Evolutionary conservation across 805 yeast genomes (phyloP).

Genomic region (Sugiyamaella marilandica): DNA sequence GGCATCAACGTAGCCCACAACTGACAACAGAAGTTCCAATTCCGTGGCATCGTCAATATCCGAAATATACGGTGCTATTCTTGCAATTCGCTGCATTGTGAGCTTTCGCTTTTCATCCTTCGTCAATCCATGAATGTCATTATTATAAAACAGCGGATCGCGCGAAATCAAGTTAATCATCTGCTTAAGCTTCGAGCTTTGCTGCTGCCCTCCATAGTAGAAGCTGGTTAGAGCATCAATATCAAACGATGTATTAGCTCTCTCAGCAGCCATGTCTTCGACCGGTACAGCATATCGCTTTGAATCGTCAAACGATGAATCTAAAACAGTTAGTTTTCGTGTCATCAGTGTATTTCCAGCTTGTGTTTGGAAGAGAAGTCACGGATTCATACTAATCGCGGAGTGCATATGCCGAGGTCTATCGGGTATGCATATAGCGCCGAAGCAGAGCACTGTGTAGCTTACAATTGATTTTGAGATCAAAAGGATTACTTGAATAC

Average conservation of each 20-base stretch:
- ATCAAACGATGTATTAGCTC: conserved; percentile 36
- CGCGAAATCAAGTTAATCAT: conserved; percentile 46
- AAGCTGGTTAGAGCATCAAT: conserved; percentile 39
- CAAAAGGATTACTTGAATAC: no score
- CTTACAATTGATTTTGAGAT: no score
- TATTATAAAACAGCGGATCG: conserved; percentile 47
- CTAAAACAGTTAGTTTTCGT: not conserved
- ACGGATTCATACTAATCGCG: not conserved
- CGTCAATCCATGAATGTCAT: conserved; percentile 44
- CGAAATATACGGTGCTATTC: conserved; percentile 25
- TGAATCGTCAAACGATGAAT: not conserved
- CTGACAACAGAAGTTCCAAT: conserved; percentile 23
- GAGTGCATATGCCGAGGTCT: not conserved
- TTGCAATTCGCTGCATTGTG: conserved; percentile 32
- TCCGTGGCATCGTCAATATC: conserved; percentile 27
- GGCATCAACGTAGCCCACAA: conserved; percentile 52
- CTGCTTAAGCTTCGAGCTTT: conserved; percentile 37
- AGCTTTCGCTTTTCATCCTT: conserved; percentile 39
- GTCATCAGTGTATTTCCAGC: not conserved
- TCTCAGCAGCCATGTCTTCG: conserved; percentile 36
- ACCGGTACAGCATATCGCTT: conserved; percentile 31
- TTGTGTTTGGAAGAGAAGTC: no score
- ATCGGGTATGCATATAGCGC: not conserved
- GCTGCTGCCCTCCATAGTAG: conserved; percentile 40
- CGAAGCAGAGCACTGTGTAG: not conserved